phyloP scores from a whole-genome alignment of 768 basidiomycete species.

The Termitomyces titanicus region DNA sequence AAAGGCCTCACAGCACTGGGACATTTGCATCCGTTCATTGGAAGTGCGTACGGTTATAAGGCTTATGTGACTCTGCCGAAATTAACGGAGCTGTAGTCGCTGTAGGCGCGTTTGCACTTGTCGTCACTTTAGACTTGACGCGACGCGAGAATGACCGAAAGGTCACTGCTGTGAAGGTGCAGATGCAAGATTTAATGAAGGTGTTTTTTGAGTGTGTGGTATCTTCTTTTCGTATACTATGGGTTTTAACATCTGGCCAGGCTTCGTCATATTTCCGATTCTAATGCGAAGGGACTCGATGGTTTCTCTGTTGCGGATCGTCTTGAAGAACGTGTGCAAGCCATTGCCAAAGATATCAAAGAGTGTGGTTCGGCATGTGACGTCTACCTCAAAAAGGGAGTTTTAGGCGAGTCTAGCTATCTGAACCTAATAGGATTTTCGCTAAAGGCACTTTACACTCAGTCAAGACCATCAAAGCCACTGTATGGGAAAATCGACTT shows the following conservation, averaged over 20 bases:
- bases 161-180: constrained; percentile 38
- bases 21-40: constrained; percentile 35
- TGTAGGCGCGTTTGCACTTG: constrained; percentile 46
- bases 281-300: constrained; percentile 25
- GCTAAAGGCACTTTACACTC: neutral
- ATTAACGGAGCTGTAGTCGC: constrained; percentile 28
- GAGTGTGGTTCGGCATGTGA: constrained; percentile 43
- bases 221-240: neutral
- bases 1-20: constrained; percentile 31
- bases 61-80: neutral
- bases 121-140: constrained; percentile 43
- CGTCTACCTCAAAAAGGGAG: constrained; percentile 39
- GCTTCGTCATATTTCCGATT: constrained; percentile 24
- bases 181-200: constrained; percentile 49
- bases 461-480: constrained; percentile 35
- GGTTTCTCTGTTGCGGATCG: constrained; percentile 27
- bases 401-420: constrained; percentile 27
- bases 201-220: constrained; percentile 39
- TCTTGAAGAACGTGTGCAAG: constrained; percentile 23
- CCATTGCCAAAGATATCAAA: constrained; percentile 37
- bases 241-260: constrained; percentile 10
- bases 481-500: constrained; percentile 35
- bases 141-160: constrained; percentile 50
- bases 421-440: neutral
- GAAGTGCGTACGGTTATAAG: constrained; percentile 19